Evolutionary conservation across 1,284 basidiomycete genomes (phyloP).

Genomic region (Pisolithus thermaeus): DNA sequence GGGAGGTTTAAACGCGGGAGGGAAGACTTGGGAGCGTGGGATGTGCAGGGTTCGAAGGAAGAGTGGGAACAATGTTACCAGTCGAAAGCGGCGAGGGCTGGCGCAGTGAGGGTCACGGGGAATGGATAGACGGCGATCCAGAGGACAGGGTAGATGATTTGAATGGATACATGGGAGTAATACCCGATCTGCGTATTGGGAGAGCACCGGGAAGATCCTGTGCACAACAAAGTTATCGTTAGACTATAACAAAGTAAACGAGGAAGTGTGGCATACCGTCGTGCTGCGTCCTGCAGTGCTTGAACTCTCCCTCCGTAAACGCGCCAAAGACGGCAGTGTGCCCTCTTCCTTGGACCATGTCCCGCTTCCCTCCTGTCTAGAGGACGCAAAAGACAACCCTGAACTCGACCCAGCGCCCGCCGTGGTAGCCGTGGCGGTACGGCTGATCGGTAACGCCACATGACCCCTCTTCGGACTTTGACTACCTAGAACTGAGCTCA

Average conservation of each 20-base stretch:
- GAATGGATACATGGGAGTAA: conserved; percentile 57
- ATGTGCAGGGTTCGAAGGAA: conserved; percentile 3
- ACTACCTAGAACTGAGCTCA: conserved; percentile 24
- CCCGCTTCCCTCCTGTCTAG: conserved; percentile 32
- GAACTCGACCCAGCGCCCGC: conserved; percentile 31
- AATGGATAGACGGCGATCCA: conserved; percentile 44
- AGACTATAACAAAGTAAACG: neutral
- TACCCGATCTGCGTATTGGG: conserved; percentile 48
- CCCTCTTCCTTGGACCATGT: conserved; percentile 37
- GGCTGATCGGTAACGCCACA: conserved; percentile 32
- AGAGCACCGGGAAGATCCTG: conserved; percentile 35
- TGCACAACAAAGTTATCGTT: neutral
- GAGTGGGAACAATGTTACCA: conserved; percentile 9
- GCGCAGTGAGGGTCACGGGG: conserved; percentile 41
- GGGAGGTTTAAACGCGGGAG: conserved; percentile 31
- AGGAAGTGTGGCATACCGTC: conserved; percentile 20
- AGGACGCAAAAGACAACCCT: conserved; percentile 33
- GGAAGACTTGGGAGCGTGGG: conserved; percentile 24
- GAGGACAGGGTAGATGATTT: conserved; percentile 63
- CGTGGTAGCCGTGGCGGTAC: conserved; percentile 26
- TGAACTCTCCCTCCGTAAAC: conserved; percentile 39
- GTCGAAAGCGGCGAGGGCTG: conserved; percentile 38
- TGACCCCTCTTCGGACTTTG: conserved; percentile 30
- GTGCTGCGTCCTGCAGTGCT: conserved; percentile 31
- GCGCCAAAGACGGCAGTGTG: conserved; percentile 23